Conservation (phyloP, 495 filamentous ascomycete species). For the Clohesyomyces aquaticus region DNA sequence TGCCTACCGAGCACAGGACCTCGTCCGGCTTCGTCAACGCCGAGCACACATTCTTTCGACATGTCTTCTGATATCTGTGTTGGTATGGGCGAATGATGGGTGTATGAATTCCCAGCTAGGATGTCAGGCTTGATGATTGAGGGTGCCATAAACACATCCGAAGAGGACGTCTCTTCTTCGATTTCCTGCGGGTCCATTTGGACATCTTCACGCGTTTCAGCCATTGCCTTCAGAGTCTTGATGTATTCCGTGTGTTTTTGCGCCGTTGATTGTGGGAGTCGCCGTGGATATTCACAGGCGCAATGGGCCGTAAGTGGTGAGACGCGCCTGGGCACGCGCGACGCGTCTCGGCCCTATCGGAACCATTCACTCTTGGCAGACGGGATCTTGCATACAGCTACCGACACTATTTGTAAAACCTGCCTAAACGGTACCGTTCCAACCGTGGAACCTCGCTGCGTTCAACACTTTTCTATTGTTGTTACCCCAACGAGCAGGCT, state of each 20-base stretch:
- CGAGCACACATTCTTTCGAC: constrained; percentile 67
- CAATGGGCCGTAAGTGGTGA: neutral
- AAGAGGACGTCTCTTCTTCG: constrained; percentile 58
- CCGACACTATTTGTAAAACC: constrained; percentile 1
- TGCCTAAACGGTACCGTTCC: neutral
- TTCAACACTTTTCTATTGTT: too few relatives aligned
- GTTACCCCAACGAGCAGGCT: too few relatives aligned
- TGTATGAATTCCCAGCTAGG: constrained; percentile 75
- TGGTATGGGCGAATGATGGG: constrained; percentile 75
- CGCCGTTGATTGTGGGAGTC: neutral
- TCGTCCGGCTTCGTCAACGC: constrained; percentile 93
- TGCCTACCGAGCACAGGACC: constrained; percentile 77
- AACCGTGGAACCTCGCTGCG: constrained; percentile 5
- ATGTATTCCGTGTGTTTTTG: neutral
- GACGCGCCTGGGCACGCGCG: neutral
- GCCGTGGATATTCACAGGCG: neutral
- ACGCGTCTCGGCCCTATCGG: constrained; percentile 17
- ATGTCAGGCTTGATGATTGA: constrained; percentile 67
- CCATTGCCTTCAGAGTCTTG: constrained; percentile 15
- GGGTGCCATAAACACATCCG: constrained; percentile 71
- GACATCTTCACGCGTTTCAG: constrained; percentile 27
- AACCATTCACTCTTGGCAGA: constrained; percentile 7
- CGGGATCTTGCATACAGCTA: constrained; percentile 22
- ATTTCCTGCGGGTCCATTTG: constrained; percentile 33
- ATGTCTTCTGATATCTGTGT: constrained; percentile 54